Percentiles rank a stretch among this genome's conserved stretches.
These are phyloP conservation scores for Nematodospora valgi DNA, from an alignment of 805 yeast species.

Conservation along the genomic window DNA sequence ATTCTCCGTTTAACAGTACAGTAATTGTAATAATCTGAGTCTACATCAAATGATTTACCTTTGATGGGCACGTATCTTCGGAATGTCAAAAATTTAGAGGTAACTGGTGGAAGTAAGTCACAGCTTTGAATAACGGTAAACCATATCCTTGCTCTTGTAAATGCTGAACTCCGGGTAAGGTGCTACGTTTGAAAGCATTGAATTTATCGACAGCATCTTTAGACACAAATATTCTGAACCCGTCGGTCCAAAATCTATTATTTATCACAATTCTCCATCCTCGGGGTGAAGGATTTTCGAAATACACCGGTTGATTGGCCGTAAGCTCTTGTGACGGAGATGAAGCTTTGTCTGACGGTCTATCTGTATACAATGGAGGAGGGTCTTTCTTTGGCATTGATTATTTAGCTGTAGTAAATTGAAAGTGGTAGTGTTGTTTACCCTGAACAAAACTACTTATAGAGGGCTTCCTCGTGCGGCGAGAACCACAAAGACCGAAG, in stretches of 20 bases:
- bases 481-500: no score
- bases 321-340: background rate
- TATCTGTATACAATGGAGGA: constrained; percentile 4
- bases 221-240: constrained; percentile 7
- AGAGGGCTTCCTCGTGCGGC: no score
- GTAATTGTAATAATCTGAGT: constrained; percentile 5
- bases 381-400: background rate
- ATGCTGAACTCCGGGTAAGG: constrained; percentile 4
- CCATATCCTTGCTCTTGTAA: constrained; percentile 7
- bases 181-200: constrained; percentile 6
- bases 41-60: constrained; percentile 8
- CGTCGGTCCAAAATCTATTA: constrained; percentile 4
- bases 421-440: background rate
- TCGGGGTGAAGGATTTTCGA: background rate
- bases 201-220: constrained; percentile 8
- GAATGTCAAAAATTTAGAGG: constrained; percentile 4
- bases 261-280: constrained; percentile 6
- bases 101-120: constrained; percentile 1
- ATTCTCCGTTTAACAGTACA: constrained; percentile 4
- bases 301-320: constrained; percentile 3
- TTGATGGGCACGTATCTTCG: constrained; percentile 5
- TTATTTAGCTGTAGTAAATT: background rate
- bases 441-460: background rate
- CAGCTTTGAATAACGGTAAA: constrained; percentile 10
- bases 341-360: background rate